These are phyloP conservation scores for Rhodomyrtus tomentosa DNA, from an alignment of 345 rosid species.

Conservation along the genomic window DNA sequence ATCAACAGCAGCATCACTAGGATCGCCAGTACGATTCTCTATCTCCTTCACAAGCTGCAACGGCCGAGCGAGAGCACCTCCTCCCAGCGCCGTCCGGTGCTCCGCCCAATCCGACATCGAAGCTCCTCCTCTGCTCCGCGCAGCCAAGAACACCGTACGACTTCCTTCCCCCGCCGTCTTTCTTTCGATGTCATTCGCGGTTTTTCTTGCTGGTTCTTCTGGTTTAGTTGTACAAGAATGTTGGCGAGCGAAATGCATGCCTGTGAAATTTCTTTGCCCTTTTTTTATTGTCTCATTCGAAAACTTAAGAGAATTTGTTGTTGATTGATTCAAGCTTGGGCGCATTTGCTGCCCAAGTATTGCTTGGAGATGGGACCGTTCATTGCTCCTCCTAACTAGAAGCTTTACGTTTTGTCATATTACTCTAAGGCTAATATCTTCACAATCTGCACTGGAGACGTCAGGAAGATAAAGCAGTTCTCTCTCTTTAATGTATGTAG, in stretches of 20 bases:
- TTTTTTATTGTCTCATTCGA: not conserved
- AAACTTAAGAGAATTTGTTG: not conserved
- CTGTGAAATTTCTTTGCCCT: not conserved
- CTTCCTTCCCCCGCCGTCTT: no score
- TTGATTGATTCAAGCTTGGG: not conserved
- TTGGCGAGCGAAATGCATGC: not conserved
- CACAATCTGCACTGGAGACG: not conserved
- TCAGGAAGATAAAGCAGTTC: not conserved
- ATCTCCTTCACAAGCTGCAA: not conserved
- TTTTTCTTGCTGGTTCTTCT: not conserved
- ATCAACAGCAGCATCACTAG: not conserved
- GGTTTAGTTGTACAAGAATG: not conserved
- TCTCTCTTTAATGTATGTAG: not conserved
- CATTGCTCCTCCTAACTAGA: not conserved
- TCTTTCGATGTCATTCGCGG: not conserved
- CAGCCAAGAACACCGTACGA: slow-evolving; percentile 9
- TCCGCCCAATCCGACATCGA: not conserved
- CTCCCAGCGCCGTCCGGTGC: not conserved
- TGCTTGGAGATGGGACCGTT: not conserved
- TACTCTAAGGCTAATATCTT: not conserved
- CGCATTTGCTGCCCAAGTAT: not conserved
- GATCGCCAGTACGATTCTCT: not conserved
- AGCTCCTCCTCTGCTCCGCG: slow-evolving; percentile 5
- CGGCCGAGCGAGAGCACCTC: not conserved
- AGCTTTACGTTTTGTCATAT: not conserved